Base-by-base conservation (phyloP, 306 rosid genomes). In the Prunus salicina region DNA sequence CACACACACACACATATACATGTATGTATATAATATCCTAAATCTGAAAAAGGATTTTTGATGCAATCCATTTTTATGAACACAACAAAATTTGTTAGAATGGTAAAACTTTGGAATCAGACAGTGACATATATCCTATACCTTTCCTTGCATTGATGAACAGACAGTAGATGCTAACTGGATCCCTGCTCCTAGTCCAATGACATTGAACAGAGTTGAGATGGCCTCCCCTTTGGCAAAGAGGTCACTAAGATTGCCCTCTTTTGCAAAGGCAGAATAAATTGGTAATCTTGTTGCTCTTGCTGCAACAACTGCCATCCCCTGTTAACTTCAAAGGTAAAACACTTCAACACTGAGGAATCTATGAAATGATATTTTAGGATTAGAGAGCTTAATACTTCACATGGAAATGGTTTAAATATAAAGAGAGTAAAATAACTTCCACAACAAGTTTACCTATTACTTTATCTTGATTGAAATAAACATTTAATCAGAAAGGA, bases 171-270 rank as follows among this genome's bases (percentile, higher is more conserved):
- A 90, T 76, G 97, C 99, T 82, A 95, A 89, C 25, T 83, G 97
- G 78, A 95, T 91, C 76, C 99, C 99, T 74, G 84, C 88, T 74
- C 99, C 99, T 0, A 95, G 79, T 82, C 99, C 99, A 49, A 92
- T 53, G 62, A 90, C 99, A 86, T 90, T 95, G 86, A 84, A 95
- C 72, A 95, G 90, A 73, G 99, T 95, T 62, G 99, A 95, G 76
- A 95, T 92, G 64, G 97, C 99, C 91, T 95, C 99, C 76, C 99
- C 99, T 87, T 95, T 95, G 47, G 99, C 99, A 80, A 92, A 95
- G 20, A 95, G 93, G 79, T 95, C 99, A 71, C 99, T 95, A 67
- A 95, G 97, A 88, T 95, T 95, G 79, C 99, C 97, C 85, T 95
- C 99, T 89, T 89, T 95, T 18, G 97, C 97, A 81, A 92, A 95